These are phyloP conservation scores for Vanilla planifolia DNA, from an alignment of 106 monocot species.

Conservation along the genomic window DNA sequence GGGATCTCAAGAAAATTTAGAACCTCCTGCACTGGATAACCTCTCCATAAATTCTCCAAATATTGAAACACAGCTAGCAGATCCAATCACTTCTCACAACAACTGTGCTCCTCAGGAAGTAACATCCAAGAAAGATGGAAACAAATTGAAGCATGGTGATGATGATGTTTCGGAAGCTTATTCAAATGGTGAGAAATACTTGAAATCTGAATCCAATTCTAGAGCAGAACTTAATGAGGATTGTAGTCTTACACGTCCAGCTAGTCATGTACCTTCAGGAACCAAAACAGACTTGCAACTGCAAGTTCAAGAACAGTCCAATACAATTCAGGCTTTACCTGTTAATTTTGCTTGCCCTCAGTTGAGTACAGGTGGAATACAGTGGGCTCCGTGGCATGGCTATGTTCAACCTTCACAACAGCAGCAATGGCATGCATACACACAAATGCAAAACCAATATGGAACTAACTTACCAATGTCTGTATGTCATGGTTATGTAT, in stretches of 20 bases:
- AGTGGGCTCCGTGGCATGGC: constrained; percentile 12
- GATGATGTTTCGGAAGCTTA: constrained; percentile 12
- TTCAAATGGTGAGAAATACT: constrained; percentile 4
- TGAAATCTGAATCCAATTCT: constrained; percentile 5
- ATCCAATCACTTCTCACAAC: background rate
- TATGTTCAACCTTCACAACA: constrained; percentile 22
- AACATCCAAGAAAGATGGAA: constrained; percentile 1
- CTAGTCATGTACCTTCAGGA: constrained; percentile 1
- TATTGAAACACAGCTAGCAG: constrained; percentile 2
- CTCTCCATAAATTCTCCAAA: constrained; percentile 18
- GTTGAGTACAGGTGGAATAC: constrained; percentile 11
- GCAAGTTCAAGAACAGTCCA: constrained; percentile 6
- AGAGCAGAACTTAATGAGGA: constrained; percentile 11
- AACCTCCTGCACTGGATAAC: constrained; percentile 17
- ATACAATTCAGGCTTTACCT: constrained; percentile 13
- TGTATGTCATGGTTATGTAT: constrained; percentile 12
- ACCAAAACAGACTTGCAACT: background rate
- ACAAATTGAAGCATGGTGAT: background rate
- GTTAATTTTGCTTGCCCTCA: constrained; percentile 13
- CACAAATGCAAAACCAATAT: constrained; percentile 8
- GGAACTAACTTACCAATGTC: constrained; percentile 16
- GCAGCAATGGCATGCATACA: constrained; percentile 26
- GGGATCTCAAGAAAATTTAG: constrained; percentile 1
- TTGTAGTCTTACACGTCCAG: constrained; percentile 9
- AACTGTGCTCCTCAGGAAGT: constrained; percentile 15